Base-by-base conservation (phyloP, 257 asterid species). In the Phtheirospermum japonicum region DNA sequence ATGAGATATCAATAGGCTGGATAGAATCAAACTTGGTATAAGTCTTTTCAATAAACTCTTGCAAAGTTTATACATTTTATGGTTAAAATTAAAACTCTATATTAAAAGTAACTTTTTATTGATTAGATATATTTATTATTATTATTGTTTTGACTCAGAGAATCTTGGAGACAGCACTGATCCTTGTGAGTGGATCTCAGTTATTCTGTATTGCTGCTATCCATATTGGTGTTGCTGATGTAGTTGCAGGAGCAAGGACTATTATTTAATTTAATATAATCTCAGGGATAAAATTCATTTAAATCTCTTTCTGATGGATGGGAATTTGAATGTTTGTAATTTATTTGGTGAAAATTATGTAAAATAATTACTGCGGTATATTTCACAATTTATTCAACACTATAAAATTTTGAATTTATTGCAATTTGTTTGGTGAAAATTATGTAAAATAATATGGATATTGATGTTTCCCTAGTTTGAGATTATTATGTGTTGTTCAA, bases 1-100 rank as follows among this genome's bases (percentile, higher is more conserved):
- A 85, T 60, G 95, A 85, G 79, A 83, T 83, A 58, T 31, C 75
- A 53, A 52, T 75, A 30, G 86, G 90, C 17, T 83, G 90, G 90
- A 73, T 76, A 28, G 74, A 71, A 14, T 63, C 85, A 36, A 77
- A 70, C 54, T 66, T 85, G 82, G 90, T 85, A 79, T 17, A 19
- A n/a, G n/a, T n/a, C n/a, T n/a, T n/a, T n/a, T n/a, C n/a, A n/a
- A n/a, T n/a, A n/a, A 19, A 6, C 7, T 9, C 3, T 6, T 13
- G 31, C 19, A 20, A 39, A 16, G 31, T n/a, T 23, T 23, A 1
- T 4, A 45, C 23, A 46, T 14, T 46, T 16, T 9, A 46, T 46
- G 53, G 9, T 46, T 16, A 8, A 19, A 48, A 16, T 14, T 48
- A 6, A 36, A 36, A 6, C 42, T 6, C 8, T 36, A 36, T 36